Percentiles rank a stretch among this genome's conserved stretches.
Evolutionary conservation across 176 grass and related monocot genomes (phyloP).

Genomic region (Themeda triandra): DNA sequence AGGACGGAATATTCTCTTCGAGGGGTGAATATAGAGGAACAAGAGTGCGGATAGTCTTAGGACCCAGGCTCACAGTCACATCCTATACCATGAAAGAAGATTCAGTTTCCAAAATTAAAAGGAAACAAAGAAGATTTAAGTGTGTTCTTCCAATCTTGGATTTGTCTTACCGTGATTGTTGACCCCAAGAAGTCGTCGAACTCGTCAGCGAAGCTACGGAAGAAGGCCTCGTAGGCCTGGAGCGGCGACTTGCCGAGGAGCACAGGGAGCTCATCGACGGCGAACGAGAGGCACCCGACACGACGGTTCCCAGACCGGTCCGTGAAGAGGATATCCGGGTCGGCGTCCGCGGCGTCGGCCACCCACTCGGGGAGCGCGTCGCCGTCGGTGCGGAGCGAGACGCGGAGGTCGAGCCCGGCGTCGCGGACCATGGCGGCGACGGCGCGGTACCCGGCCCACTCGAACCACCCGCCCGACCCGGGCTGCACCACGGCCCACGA

Average conservation of each 20-base stretch:
- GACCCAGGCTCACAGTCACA: constrained; percentile 68
- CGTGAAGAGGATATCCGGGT: constrained; percentile 70
- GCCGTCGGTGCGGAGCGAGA: constrained; percentile 62
- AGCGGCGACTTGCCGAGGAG: constrained; percentile 60
- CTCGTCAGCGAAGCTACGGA: constrained; percentile 54
- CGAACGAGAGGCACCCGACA: constrained; percentile 69
- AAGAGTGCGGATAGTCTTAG: too few species aligned
- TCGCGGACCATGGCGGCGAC: constrained; percentile 68
- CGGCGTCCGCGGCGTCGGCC: constrained; percentile 22
- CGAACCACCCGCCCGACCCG: constrained; percentile 35
- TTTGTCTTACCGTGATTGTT: constrained; percentile 49
- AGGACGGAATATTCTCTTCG: too few species aligned
- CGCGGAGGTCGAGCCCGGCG: constrained; percentile 60
- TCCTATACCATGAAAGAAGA: constrained; percentile 32
- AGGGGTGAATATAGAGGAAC: too few species aligned
- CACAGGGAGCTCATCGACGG: constrained; percentile 70
- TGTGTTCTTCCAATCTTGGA: neutral
- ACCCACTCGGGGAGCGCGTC: constrained; percentile 56
- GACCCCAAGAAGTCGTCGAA: constrained; percentile 69
- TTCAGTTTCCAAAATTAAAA: neutral
- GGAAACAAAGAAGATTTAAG: neutral
- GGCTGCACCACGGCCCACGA: constrained; percentile 71
- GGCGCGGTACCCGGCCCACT: constrained; percentile 58
- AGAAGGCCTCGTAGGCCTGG: constrained; percentile 65
- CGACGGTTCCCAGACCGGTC: constrained; percentile 36